Conservation (phyloP, 2,329 filamentous ascomycete genomes). For the Metarhizium guizhouense region DNA sequence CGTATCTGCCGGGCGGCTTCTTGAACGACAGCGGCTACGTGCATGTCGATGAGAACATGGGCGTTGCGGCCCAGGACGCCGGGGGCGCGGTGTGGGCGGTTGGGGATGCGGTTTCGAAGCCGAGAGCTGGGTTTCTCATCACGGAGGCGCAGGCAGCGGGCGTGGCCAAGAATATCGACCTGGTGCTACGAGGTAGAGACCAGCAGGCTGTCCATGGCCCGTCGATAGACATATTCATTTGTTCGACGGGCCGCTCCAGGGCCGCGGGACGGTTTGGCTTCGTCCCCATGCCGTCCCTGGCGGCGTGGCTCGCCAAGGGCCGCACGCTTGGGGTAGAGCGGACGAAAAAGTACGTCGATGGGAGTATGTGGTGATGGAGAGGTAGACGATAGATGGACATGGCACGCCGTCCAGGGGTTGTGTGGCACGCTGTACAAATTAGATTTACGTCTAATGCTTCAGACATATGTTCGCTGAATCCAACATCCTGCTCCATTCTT, state of each 20-base stretch:
- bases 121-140: conserved; percentile 48
- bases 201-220: conserved; percentile 36
- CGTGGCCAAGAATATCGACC: conserved; percentile 45
- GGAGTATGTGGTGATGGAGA: conserved; percentile 33
- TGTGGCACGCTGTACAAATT: conserved; percentile 2
- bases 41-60: conserved; percentile 41
- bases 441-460: neutral
- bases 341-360: conserved; percentile 36
- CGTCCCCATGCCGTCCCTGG: conserved; percentile 40
- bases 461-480: neutral
- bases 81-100: conserved; percentile 39
- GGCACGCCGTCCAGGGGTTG: neutral
- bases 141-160: conserved; percentile 48
- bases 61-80: conserved; percentile 30
- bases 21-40: conserved; percentile 36
- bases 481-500: neutral
- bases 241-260: conserved; percentile 38
- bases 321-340: conserved; percentile 38
- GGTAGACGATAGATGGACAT: conserved; percentile 1
- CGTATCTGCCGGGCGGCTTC: conserved; percentile 36
- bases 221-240: conserved; percentile 39
- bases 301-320: conserved; percentile 43
- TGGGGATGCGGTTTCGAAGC: conserved; percentile 43
- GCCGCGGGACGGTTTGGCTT: conserved; percentile 39
- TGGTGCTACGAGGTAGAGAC: conserved; percentile 33